These are phyloP conservation scores for Fusarium agapanthi DNA, from an alignment of 2,329 filamentous ascomycete species.

Conservation along the genomic window DNA sequence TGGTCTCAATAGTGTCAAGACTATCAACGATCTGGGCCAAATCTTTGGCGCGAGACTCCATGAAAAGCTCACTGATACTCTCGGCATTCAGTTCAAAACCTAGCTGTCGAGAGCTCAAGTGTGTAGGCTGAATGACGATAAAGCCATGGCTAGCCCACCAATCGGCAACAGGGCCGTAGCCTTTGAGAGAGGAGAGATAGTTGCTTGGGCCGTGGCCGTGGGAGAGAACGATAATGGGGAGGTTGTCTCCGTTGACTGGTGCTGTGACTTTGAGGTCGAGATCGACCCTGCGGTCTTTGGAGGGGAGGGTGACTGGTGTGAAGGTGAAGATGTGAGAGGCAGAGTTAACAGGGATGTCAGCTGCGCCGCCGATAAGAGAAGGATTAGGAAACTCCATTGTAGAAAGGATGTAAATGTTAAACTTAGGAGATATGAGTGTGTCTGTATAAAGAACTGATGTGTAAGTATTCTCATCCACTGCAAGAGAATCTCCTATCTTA, in stretches of 20 bases:
- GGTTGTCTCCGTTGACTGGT: constrained; percentile 9
- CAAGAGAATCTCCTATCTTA: constrained; percentile 7
- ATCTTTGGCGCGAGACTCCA: constrained; percentile 35
- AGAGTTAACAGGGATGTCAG: constrained; percentile 31
- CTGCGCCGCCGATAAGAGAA: constrained; percentile 35
- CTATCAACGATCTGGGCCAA: constrained; percentile 37
- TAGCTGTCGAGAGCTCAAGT: constrained; percentile 36
- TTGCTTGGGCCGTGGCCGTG: constrained; percentile 42
- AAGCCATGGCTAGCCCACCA: constrained; percentile 43
- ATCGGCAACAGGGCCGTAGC: constrained; percentile 37
- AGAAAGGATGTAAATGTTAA: no score
- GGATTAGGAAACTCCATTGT: constrained; percentile 38
- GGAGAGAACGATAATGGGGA: constrained; percentile 41
- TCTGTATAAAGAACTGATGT: background rate
- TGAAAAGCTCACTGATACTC: constrained; percentile 27
- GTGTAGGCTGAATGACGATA: constrained; percentile 42
- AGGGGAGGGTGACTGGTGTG: constrained; percentile 34
- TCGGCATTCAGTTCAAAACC: background rate
- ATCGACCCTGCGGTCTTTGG: constrained; percentile 28
- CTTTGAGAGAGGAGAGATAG: constrained; percentile 39
- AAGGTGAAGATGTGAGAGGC: constrained; percentile 34
- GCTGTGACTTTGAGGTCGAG: constrained; percentile 39
- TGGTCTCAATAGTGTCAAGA: constrained; percentile 35
- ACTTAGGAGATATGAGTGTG: no score
- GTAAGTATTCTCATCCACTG: background rate